A percentile compares a stretch with the other conserved stretches of the same genome.
Evolutionary conservation across 305 asterid genomes (phyloP).

Genomic region (Fraxinus platypoda): DNA sequence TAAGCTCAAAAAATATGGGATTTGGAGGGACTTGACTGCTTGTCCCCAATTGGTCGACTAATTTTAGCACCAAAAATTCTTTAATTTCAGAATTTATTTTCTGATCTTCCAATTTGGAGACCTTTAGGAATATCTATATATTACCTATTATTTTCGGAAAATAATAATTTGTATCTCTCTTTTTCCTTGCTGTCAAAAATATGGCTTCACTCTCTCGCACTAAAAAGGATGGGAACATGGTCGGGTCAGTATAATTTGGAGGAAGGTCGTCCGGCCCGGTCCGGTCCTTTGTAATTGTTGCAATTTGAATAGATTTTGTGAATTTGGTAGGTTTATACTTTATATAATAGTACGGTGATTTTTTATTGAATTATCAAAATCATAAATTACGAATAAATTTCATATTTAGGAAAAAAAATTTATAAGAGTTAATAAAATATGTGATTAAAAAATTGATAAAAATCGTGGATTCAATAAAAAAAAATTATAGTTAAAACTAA

Average conservation of each 20-base stretch:
- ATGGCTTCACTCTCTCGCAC: not conserved
- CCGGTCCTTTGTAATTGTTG: not conserved
- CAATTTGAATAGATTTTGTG: not conserved
- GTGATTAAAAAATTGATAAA: not conserved
- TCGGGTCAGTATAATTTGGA: not conserved
- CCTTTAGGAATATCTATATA: not conserved
- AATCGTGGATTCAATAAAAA: not conserved
- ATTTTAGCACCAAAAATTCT: not conserved
- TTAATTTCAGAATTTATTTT: not conserved
- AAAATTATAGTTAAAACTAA: no score
- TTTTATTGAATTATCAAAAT: not conserved
- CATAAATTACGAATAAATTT: not conserved
- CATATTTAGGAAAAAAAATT: not conserved
- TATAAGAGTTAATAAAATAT: not conserved
- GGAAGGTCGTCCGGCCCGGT: not conserved
- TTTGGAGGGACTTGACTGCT: not conserved
- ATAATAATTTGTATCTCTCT: not conserved
- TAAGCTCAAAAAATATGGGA: not conserved
- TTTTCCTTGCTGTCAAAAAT: not conserved
- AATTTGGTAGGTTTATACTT: not conserved
- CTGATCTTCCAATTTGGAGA: not conserved
- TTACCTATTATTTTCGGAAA: not conserved
- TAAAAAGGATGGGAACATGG: not conserved
- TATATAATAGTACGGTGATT: not conserved
- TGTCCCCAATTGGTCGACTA: not conserved